Base-by-base conservation (phyloP, 2,329 filamentous ascomycete genomes). In the Fusarium foetens region DNA sequence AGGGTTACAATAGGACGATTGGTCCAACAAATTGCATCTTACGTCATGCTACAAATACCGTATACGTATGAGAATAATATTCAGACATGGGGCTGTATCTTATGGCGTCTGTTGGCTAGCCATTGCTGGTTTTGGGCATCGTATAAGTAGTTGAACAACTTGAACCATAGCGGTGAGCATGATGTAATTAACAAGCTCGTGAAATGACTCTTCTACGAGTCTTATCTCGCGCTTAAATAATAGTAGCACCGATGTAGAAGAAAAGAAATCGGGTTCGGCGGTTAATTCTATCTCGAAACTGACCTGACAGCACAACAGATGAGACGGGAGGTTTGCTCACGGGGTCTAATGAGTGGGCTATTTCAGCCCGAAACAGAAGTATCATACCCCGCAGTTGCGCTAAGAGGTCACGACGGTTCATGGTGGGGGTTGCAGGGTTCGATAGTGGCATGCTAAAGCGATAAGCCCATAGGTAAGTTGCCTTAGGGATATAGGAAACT, bases 301-400 rank as follows among this genome's bases (percentile, higher is more conserved):
- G 66, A 58, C 53, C 48, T 73, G 66, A 73, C 52, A 62, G 43
- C 25, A 38, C 42, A 31, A 52, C 52, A 53, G 42, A 63, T 48
- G 45, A 49, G 64, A 66, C 33, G 48, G 53, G 69, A 72, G 70
- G 70, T 70, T 73, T 73, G 70, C 70, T 73, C 70, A 73, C 70
- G 70, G 25, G 70, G 70, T 66, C 58, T 53, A 55, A 59, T 58
- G 38, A 70, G 70, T 73, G 70, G 70, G 55, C 51, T 60, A 66
- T 61, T 60, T 41, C 38, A 71, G 58, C 63, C 49, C 68, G 63
- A 62, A 52, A 71, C 62, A 73, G 55, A 58, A 63, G 65, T 68
- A 67, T 71, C 53, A 58, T 73, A 73, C 70, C 70, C 70, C 70
- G 70, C 70, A 73, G 70, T 61, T 65, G 71, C 70, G 66, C 70